phyloP scores from a whole-genome alignment of 352 stramenopile species.

The Saprolegnia parasitica region DNA sequence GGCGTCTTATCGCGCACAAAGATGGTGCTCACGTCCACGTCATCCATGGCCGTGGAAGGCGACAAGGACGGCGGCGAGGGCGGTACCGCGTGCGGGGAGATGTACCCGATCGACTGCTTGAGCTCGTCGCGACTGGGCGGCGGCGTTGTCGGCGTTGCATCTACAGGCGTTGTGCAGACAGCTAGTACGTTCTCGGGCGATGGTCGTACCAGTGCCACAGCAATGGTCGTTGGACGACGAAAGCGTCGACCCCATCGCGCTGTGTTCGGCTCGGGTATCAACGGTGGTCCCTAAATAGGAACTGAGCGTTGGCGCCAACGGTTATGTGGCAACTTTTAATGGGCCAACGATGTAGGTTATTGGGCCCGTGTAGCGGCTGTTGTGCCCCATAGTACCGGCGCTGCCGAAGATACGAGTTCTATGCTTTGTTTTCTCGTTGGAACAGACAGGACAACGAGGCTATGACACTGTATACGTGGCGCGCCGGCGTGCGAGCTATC shows the following conservation, averaged over 20 bases:
- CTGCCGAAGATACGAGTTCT: neutral
- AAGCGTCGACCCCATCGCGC: neutral
- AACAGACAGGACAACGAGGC: too few species aligned
- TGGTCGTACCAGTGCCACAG: neutral
- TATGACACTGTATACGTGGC: neutral
- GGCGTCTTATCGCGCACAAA: neutral
- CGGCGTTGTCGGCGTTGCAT: neutral
- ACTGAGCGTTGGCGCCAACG: neutral
- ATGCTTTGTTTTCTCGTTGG: too few species aligned
- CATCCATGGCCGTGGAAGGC: neutral
- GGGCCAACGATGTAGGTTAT: neutral
- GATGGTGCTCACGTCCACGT: neutral
- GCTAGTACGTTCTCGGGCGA: neutral
- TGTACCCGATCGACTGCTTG: neutral
- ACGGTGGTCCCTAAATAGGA: neutral
- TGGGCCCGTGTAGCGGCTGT: neutral
- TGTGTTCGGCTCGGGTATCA: neutral
- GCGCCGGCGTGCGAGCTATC: neutral
- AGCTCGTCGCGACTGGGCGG: neutral
- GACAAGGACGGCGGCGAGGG: neutral
- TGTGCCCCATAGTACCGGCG: neutral
- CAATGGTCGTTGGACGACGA: neutral
- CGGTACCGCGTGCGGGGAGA: neutral
- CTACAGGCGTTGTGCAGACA: neutral
- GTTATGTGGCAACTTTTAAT: neutral